Conservation (phyloP, 1,284 basidiomycete genomes). For the Leccinum proximum region DNA sequence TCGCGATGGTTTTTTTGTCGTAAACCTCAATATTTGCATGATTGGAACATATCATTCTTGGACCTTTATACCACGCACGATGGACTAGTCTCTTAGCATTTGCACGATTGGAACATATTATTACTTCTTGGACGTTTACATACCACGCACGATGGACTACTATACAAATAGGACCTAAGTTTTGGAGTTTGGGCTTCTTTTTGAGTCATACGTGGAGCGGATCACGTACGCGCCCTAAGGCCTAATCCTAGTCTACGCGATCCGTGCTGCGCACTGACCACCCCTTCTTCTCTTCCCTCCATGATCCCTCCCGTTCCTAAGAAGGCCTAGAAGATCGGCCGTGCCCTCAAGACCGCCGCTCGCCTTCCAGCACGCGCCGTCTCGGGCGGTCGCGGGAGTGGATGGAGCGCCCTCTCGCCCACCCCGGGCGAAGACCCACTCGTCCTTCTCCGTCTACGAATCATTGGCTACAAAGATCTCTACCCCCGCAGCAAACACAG, state of each 20-base stretch:
- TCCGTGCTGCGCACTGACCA: conserved; percentile 11
- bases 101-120: no score
- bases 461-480: no score
- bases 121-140: no score
- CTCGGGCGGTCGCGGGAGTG: no score
- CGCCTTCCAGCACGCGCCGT: no score
- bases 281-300: conserved; percentile 6
- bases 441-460: no score
- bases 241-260: not conserved
- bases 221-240: not conserved
- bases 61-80: no score
- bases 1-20: conserved; percentile 44
- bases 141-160: no score
- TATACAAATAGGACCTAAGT: no score
- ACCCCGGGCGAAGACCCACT: no score
- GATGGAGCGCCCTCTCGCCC: no score
- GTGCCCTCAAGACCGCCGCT: conserved; percentile 34
- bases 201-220: not conserved
- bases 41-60: not conserved
- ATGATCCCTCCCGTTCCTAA: conserved; percentile 36
- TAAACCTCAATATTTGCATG: conserved; percentile 15
- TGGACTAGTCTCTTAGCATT: not conserved
- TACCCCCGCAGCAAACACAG: conserved; percentile 27
- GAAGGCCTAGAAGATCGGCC: conserved; percentile 44
- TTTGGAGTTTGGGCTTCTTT: no score